Evolutionary conservation across 1,284 basidiomycete genomes (phyloP), one percentile per base, ranked within the genome.

Genomic region (Ustilago shanxiensis): DNA sequence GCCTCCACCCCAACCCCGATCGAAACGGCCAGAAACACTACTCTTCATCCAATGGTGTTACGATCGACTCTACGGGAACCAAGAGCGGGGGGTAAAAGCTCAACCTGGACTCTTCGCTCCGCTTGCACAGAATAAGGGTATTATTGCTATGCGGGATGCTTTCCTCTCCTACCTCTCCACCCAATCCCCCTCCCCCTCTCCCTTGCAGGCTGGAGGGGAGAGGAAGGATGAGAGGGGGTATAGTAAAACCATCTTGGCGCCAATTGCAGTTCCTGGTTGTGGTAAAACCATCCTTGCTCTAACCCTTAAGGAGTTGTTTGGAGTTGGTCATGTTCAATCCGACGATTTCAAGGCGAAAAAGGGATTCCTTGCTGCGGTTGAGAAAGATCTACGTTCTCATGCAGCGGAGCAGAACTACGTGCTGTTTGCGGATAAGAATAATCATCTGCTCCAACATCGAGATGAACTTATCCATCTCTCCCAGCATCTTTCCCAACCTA

Each of bases 231-330:
- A 80, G 14, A 85, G 87, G 0, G 73, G 64, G 74, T 92, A 90
- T 72, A 89, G 88, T n/a, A 95, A 95, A 87, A 94, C 92, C 0
- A 88, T 98, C 62, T 90, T 99, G 61, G 89, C 95, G 0, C 95
- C 97, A 0, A 87, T 98, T 20, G 95, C 95, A 2, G 90, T 98
- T 49, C 96, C 95, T 24, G 95, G 96, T 2, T 94, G 92, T 84
- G 96, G 95, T 92, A 99, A 99, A 89, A 99, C 97, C 0, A 88
- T 92, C 0, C 88, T 99, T 11, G 90, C 93, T 0, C 88, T 97
- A 5, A 94, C 95, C 0, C 89, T 99, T 2, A 75, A 88, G 1
- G 88, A 91, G 64, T 88, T 99, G 0, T 97, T 95, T 79, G 93
- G 89, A 0, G 95, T 98, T 83, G 93, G 92, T 0, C 77, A 80